These are phyloP conservation scores for Globisporangium nodosum DNA, from an alignment of 352 stramenopile species.

Conservation along the genomic window DNA sequence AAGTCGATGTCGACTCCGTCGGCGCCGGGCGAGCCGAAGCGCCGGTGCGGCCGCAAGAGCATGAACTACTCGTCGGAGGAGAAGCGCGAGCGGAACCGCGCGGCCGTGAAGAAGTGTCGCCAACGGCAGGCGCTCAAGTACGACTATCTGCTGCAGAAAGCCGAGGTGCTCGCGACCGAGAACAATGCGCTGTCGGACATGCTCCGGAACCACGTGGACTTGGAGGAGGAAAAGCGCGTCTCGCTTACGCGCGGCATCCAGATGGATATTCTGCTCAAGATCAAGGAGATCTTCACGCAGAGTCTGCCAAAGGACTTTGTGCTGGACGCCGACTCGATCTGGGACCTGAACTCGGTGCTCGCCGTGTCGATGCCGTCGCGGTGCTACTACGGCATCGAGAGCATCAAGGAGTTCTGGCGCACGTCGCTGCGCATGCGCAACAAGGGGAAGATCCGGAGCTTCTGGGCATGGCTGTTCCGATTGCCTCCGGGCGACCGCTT, in stretches of 20 bases:
- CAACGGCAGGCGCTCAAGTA: constrained; percentile 78
- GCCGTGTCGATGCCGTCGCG: constrained; percentile 81
- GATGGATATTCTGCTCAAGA: constrained; percentile 85
- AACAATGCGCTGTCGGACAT: constrained; percentile 72
- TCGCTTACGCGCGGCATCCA: constrained; percentile 77
- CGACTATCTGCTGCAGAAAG: constrained; percentile 74
- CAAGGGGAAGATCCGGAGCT: constrained; percentile 84
- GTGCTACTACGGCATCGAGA: constrained; percentile 84
- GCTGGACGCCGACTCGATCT: constrained; percentile 78
- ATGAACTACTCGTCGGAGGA: constrained; percentile 86
- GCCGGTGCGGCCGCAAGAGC: constrained; percentile 72
- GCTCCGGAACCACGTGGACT: constrained; percentile 62
- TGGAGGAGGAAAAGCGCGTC: constrained; percentile 46
- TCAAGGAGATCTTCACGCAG: constrained; percentile 86
- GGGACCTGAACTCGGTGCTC: constrained; percentile 80
- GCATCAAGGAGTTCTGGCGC: constrained; percentile 85
- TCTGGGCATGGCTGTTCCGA: constrained; percentile 82
- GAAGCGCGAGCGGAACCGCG: constrained; percentile 78
- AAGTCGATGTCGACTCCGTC: background rate
- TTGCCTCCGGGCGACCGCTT: constrained; percentile 72
- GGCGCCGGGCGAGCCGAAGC: constrained; percentile 30
- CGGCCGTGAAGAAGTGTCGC: constrained; percentile 81
- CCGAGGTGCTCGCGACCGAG: constrained; percentile 53
- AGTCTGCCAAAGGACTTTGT: constrained; percentile 83
- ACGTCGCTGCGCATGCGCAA: constrained; percentile 82